Evolutionary conservation across 495 filamentous ascomycete genomes (phyloP).

Genomic region (Podospora pseudocomata): DNA sequence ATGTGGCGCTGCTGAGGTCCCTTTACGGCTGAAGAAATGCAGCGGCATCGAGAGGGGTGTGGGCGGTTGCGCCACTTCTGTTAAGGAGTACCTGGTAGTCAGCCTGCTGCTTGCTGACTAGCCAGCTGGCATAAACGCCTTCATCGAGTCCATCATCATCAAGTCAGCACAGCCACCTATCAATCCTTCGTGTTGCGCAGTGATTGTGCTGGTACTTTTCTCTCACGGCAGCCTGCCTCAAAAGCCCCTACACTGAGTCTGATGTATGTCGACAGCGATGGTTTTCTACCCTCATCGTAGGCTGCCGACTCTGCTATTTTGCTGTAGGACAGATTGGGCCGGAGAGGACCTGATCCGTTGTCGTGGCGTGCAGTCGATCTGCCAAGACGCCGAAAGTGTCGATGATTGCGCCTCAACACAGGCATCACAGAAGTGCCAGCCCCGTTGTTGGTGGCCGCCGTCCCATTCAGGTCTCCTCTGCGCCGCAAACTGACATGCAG

Average conservation of each 20-base stretch:
- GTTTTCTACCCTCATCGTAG: neutral
- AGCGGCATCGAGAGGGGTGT: neutral
- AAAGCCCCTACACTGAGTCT: neutral
- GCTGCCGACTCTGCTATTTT: neutral
- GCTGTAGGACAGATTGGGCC: neutral
- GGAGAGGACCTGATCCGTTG: neutral
- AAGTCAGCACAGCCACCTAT: neutral
- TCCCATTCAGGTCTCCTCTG: neutral
- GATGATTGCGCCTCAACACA: neutral
- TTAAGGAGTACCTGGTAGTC: neutral
- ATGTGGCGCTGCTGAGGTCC: neutral
- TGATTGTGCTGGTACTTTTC: neutral
- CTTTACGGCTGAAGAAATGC: neutral
- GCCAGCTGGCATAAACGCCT: neutral
- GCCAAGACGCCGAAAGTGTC: neutral
- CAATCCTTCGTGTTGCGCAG: neutral
- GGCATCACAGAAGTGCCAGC: neutral
- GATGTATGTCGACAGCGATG: neutral
- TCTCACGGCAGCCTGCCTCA: neutral
- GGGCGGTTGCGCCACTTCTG: neutral
- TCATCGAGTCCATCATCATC: neutral
- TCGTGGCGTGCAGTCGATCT: neutral
- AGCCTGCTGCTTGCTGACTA: neutral
- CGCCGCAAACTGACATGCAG: neutral
- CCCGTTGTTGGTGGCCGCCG: neutral